phyloP scores from a whole-genome alignment of 225 moss, liverwort and hornwort species.

The Thuidium tamariscinum region DNA sequence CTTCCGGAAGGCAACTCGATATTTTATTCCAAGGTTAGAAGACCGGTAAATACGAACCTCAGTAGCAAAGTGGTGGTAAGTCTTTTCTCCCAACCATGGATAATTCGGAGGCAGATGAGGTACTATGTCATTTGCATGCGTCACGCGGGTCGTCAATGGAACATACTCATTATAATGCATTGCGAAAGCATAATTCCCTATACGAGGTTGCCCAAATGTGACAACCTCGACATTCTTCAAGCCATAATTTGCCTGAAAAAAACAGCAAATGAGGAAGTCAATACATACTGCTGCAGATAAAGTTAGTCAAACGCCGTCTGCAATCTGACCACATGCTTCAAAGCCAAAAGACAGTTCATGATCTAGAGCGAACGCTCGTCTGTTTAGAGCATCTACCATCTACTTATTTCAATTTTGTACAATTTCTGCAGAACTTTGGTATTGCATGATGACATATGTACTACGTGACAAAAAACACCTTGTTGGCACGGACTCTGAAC shows the following conservation, averaged over 20 bases:
- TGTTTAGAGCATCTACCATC: not conserved
- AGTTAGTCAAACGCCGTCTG: not conserved
- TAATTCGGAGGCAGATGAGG: conserved; percentile 92
- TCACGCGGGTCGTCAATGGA: conserved; percentile 68
- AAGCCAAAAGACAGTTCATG: not conserved
- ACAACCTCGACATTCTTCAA: conserved; percentile 44
- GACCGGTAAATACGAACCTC: conserved; percentile 38
- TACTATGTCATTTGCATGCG: conserved; percentile 82
- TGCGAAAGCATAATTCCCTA: conserved; percentile 77
- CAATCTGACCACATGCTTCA: not conserved
- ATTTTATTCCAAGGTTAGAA: not conserved
- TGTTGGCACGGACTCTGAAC: not conserved
- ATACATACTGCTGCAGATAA: not conserved
- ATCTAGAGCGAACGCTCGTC: not conserved
- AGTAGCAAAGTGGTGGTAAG: conserved; percentile 89
- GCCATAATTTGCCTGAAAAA: conserved; percentile 49
- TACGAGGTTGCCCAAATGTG: conserved; percentile 92
- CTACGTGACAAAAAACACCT: not conserved
- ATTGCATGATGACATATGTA: not conserved
- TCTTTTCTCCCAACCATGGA: conserved; percentile 63
- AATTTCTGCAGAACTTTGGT: not conserved
- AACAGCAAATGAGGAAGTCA: not conserved
- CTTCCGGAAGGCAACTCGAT: not conserved
- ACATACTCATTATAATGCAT: conserved; percentile 38
- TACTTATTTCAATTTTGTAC: not conserved